Evolutionary conservation across 108 stramenopile species (phyloP).

Genomic region (Cyclostephanos tholiformis): DNA sequence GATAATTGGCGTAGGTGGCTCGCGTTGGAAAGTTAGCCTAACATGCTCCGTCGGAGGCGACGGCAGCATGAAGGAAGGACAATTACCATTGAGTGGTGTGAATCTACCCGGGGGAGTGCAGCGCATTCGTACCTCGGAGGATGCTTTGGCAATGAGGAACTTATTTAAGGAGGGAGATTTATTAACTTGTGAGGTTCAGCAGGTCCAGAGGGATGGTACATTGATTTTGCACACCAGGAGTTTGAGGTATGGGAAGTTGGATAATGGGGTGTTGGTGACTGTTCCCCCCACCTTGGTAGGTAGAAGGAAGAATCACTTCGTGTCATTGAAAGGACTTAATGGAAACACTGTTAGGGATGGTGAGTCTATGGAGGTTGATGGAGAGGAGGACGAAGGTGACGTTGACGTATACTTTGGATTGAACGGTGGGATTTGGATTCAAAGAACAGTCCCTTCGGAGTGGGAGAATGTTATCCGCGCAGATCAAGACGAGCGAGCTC

Average conservation of each 20-base stretch:
- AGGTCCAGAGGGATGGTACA: constrained; percentile 83
- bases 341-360: constrained; percentile 21
- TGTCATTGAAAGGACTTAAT: constrained; percentile 35
- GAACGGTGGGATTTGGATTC: constrained; percentile 91
- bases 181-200: constrained; percentile 89
- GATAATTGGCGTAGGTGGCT: constrained; percentile 81
- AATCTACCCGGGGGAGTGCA: constrained; percentile 94
- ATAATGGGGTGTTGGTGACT: constrained; percentile 84
- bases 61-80: constrained; percentile 61
- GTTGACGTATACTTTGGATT: constrained; percentile 68
- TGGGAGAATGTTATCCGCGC: constrained; percentile 47
- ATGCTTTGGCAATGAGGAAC: constrained; percentile 92
- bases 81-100: constrained; percentile 88
- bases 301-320: constrained; percentile 79
- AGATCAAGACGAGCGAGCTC: constrained; percentile 54
- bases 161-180: constrained; percentile 92
- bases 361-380: constrained; percentile 43
- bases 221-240: constrained; percentile 91
- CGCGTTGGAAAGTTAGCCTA: constrained; percentile 88
- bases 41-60: constrained; percentile 42
- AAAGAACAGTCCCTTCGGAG: constrained; percentile 58
- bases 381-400: constrained; percentile 54
- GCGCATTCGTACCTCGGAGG: constrained; percentile 94
- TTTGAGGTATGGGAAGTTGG: constrained; percentile 91
- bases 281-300: constrained; percentile 85